Base-by-base conservation (phyloP, 2,329 filamentous ascomycete genomes). In the Raffaelea deltoideospora region DNA sequence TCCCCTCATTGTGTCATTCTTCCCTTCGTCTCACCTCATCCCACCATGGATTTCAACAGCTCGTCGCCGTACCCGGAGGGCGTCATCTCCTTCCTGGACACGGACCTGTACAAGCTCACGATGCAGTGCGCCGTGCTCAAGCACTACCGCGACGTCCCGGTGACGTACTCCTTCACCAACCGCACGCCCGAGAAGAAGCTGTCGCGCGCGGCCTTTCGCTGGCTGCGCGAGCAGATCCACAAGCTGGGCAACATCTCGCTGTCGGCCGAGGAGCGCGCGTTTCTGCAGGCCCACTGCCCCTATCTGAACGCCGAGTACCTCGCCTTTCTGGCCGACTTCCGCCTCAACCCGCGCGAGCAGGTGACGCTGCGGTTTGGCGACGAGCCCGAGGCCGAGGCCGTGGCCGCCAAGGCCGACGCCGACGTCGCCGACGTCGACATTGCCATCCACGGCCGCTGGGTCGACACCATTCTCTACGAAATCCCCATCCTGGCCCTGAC, bases 101-200 rank as follows among this genome's bases (percentile, higher is more conserved):
- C 81, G 14, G 74, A 79, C 47, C 53, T 98, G 42, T 98, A 95
- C 72, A 98, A 98, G 60, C 61, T 98, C 58, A 98, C 90, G 17
- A 98, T 98, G 90, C 90, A 98, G 78, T 94, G 83, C 54, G 86
- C 86, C 43, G 79, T 96, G 45, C 71, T 92, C 47, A 92, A 92
- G 58, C 92, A 87, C 63, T 96, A 93, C 57, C 79, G 79, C 24
- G 68, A 87, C 40, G 63, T 76, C 49, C 72, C 78, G 31, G 90
- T 96, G 40, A 86, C 83, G 3, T 98, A 96, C 53, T 76, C 81
- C 41, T 95, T 92, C 61, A 96, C 86, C 35, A 98, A 98, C 55
- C 80, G 90, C 35, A 98, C 90, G 1, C 84, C 85, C 8, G 76
- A 94, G 43, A 93, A 95, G 75, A 86, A 87, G 55, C 66, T 98